Evolutionary conservation across 2,329 filamentous ascomycete species (phyloP).

Genomic region (Dryadomyces sulphureus): DNA sequence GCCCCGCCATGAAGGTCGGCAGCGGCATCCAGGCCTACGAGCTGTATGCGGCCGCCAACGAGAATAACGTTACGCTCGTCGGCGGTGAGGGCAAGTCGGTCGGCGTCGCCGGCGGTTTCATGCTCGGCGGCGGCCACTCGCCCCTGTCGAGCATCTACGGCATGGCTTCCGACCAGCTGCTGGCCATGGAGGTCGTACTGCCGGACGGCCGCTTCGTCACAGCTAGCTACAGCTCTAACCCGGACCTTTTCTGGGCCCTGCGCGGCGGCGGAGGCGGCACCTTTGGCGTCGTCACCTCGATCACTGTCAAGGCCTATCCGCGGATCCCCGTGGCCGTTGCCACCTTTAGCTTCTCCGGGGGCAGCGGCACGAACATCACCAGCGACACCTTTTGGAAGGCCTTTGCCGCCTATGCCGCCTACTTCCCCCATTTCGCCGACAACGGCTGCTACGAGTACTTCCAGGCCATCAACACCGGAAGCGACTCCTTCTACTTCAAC

Average conservation of each 20-base stretch:
- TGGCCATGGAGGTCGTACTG: constrained; percentile 32
- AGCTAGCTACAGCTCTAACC: constrained; percentile 22
- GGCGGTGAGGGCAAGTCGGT: constrained; percentile 32
- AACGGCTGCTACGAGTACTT: constrained; percentile 19
- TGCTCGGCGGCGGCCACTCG: constrained; percentile 37
- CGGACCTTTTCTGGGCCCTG: constrained; percentile 35
- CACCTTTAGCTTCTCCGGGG: constrained; percentile 12
- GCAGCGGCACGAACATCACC: constrained; percentile 23
- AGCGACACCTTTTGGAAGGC: constrained; percentile 23
- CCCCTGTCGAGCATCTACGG: constrained; percentile 34
- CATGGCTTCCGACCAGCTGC: constrained; percentile 33
- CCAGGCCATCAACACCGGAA: constrained; percentile 10
- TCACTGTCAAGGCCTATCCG: constrained; percentile 11
- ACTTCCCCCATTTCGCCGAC: constrained; percentile 15
- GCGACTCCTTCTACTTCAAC: constrained; percentile 12
- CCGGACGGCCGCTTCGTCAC: constrained; percentile 28
- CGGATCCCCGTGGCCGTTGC: constrained; percentile 11
- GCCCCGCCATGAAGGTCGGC: constrained; percentile 25
- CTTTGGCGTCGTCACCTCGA: constrained; percentile 21
- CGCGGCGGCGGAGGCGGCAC: constrained; percentile 28
- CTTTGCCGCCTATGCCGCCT: constrained; percentile 15
- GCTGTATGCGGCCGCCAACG: constrained; percentile 32
- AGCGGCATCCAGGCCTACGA: constrained; percentile 35
- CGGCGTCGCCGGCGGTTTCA: constrained; percentile 32
- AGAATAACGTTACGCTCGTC: constrained; percentile 30